These are phyloP conservation scores for Apophysomyces variabilis DNA, from an alignment of 371 early-diverging fungal species.

Conservation along the genomic window DNA sequence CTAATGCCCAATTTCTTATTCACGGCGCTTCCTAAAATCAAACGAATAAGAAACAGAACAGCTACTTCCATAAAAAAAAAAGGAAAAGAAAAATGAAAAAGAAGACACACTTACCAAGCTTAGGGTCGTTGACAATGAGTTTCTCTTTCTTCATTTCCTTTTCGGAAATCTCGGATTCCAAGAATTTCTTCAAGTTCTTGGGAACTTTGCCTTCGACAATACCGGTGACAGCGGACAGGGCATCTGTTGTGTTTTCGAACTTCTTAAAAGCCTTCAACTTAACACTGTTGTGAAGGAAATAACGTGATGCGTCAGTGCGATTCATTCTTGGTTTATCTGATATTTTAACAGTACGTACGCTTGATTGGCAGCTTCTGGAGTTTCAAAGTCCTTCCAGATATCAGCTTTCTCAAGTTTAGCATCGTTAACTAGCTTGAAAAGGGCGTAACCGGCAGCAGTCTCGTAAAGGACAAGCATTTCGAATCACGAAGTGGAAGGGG, in stretches of 20 bases:
- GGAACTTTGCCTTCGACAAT: constrained; percentile 94
- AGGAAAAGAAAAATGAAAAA: not conserved
- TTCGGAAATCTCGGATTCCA: constrained; percentile 79
- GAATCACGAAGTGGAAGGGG: constrained; percentile 13
- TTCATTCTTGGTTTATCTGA: not conserved
- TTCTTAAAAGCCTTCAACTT: constrained; percentile 95
- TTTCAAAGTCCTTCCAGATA: constrained; percentile 78
- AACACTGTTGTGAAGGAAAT: constrained; percentile 53
- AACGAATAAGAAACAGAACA: constrained; percentile 4
- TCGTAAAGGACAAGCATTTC: constrained; percentile 85
- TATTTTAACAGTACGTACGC: constrained; percentile 50
- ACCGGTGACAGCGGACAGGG: constrained; percentile 93
- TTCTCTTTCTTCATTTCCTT: constrained; percentile 90
- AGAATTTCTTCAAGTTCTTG: constrained; percentile 91
- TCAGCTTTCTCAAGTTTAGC: constrained; percentile 78
- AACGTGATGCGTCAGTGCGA: not conserved
- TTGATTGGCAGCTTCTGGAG: constrained; percentile 79
- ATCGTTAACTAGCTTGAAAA: constrained; percentile 87
- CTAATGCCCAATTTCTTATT: constrained; percentile 93
- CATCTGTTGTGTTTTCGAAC: constrained; percentile 97
- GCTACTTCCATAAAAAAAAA: not conserved
- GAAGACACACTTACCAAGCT: constrained; percentile 75
- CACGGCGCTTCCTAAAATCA: constrained; percentile 70
- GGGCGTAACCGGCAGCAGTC: constrained; percentile 88
- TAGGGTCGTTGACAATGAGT: constrained; percentile 91